These are phyloP conservation scores for Quercus variabilis DNA, from an alignment of 306 rosid genomes.

Conservation along the genomic window DNA sequence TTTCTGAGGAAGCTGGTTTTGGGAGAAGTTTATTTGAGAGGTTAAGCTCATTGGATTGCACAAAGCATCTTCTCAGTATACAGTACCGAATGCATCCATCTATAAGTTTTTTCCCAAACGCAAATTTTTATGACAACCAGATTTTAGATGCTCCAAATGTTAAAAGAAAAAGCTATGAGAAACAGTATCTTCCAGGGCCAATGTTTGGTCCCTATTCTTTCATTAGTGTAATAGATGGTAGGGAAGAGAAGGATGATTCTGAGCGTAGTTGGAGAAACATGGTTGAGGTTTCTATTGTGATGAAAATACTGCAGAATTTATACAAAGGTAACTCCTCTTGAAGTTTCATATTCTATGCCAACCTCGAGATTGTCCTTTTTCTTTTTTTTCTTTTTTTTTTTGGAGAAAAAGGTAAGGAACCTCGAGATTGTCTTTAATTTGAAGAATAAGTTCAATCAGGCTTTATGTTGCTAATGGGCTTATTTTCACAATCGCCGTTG, in stretches of 20 bases:
- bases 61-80: conserved; percentile 53
- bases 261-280: conserved; percentile 62
- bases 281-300: conserved; percentile 61
- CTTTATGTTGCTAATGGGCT: not conserved
- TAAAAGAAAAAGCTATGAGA: conserved; percentile 32
- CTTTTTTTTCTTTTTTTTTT: no score
- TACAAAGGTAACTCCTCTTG: conserved; percentile 42
- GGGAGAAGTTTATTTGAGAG: conserved; percentile 81
- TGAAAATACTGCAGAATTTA: conserved; percentile 45
- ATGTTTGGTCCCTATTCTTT: conserved; percentile 82
- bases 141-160: conserved; percentile 61
- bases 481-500: not conserved
- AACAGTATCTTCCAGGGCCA: conserved; percentile 44
- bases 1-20: conserved; percentile 52
- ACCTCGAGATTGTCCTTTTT: no score
- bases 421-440: no score
- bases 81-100: conserved; percentile 90
- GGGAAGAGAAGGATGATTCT: conserved; percentile 65
- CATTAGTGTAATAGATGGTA: conserved; percentile 62
- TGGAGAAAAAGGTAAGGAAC: no score
- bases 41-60: conserved; percentile 39
- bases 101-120: conserved; percentile 65
- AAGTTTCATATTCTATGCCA: not conserved
- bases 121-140: conserved; percentile 43
- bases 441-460: no score